These are phyloP conservation scores for Miscanthus lutarioriparius DNA, from an alignment of 176 grass and related monocot genomes.

Conservation along the genomic window DNA sequence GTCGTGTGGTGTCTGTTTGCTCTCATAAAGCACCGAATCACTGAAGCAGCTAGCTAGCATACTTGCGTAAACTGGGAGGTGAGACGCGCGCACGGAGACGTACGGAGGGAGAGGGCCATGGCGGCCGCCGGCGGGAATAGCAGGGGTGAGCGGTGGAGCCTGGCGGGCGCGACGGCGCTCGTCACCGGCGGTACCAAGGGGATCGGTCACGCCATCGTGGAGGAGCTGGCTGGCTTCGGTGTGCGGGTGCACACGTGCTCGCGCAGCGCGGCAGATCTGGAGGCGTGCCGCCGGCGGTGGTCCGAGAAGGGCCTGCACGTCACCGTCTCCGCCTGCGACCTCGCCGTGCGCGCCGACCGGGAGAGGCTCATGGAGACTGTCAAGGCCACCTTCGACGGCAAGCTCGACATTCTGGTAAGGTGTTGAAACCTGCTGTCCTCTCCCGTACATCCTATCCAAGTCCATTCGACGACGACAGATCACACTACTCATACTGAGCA, in stretches of 20 bases:
- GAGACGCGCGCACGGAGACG: no score
- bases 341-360: constrained; percentile 15
- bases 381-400: background rate
- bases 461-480: no score
- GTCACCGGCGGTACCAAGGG: constrained; percentile 49
- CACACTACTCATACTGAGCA: no score
- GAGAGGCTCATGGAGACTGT: constrained; percentile 11
- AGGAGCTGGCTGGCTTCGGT: constrained; percentile 38
- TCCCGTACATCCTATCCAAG: no score
- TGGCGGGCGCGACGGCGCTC: constrained; percentile 23
- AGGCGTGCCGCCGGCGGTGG: constrained; percentile 34
- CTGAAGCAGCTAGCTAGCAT: no score
- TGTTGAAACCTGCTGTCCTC: no score
- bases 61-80: no score
- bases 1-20: no score
- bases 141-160: background rate
- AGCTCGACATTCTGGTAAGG: constrained; percentile 23
- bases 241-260: constrained; percentile 50
- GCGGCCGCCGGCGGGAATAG: no score
- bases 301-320: background rate
- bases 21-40: no score
- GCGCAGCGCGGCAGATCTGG: constrained; percentile 26
- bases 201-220: constrained; percentile 36
- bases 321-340: background rate
- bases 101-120: no score